Base-by-base conservation (phyloP, 1,139 yeast genomes). In the Kodamaea arcana region DNA sequence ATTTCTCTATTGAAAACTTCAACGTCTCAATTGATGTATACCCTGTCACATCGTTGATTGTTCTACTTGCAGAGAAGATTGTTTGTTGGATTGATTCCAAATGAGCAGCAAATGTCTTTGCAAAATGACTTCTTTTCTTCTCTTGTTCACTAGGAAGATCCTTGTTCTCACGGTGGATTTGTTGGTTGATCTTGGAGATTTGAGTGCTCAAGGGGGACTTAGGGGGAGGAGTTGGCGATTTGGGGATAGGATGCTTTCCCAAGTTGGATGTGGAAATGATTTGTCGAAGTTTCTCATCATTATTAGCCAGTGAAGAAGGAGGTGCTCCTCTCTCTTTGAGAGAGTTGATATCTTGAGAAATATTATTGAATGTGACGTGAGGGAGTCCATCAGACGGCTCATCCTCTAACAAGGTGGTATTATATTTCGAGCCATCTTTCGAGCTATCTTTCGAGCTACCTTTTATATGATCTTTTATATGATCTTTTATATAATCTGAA, bases 1-100 rank as follows among this genome's bases (percentile, higher is more conserved):
- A 40, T 48, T 39, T 50, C 14, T 75, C 80, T 18, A 87, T 87
- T 1, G 75, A 60, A 25, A 66, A 56, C 58, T 87, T 83, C 47
- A 92, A 62, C 40, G 70, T 65, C 49, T 86, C 95, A 39, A 94
- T 86, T 10, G 83, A 71, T 0, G 92, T 74, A 56, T 94, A 94
- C 0, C 98, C 99, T 0, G 98, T 92, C 9, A 88, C 81, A 50
- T 90, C 96, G 52, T 94, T 94, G 29, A 92, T 63, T 1, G 90
- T 76, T 39, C 78, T 69, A 0, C 94, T 81, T 0, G 92, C 90
- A 0, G 80, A 73, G 42, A 81, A 73, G 2, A 83, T 64, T 1
- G 87, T 72, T 17, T 75, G 78, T 46, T 80, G 88, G 23, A 84
- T 54, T 7, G 82, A 75, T 44, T 80, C 85, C 42, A 83, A 64